Conservation (phyloP, 208 protist genomes). For the Novymonas esmeraldas region DNA sequence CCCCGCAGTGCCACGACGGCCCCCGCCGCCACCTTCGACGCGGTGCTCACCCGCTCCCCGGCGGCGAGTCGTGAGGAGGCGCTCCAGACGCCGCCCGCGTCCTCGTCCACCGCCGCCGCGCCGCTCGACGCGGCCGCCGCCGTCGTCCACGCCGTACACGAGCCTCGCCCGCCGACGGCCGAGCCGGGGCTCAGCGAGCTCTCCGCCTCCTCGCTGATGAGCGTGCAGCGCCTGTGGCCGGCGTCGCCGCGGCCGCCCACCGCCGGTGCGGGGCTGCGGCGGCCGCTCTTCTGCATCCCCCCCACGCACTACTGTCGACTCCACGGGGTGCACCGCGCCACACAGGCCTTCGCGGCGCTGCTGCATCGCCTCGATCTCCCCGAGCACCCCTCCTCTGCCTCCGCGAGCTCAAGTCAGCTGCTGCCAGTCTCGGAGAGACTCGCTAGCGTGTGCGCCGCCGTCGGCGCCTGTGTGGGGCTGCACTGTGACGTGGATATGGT, state of each 20-base stretch:
- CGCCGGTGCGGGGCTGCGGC: slow-evolving; percentile 23
- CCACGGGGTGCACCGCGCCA: slow-evolving; percentile 22
- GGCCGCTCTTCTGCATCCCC: slow-evolving; percentile 38
- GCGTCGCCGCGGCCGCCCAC: slow-evolving; percentile 7
- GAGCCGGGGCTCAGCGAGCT: too few relatives aligned
- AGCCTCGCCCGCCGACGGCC: background rate
- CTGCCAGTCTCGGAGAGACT: background rate
- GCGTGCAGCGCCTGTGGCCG: slow-evolving; percentile 10
- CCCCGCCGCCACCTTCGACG: too few relatives aligned
- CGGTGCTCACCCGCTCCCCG: background rate
- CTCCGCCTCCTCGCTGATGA: slow-evolving; percentile 3
- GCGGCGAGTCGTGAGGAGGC: slow-evolving; percentile 23
- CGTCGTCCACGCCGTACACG: slow-evolving; percentile 13
- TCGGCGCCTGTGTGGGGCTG: slow-evolving; percentile 20
- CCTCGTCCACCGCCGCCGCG: background rate
- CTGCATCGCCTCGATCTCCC: slow-evolving; percentile 16
- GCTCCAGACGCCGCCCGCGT: slow-evolving; percentile 13
- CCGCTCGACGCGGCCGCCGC: background rate
- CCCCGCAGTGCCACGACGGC: too few relatives aligned
- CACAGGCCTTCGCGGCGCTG: slow-evolving; percentile 29
- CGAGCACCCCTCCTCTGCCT: background rate
- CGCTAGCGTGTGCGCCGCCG: background rate
- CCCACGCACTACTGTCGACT: slow-evolving; percentile 25
- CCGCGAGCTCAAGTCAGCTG: background rate
- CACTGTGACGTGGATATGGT: slow-evolving; percentile 37